These are phyloP conservation scores for Acer yangbiense DNA, from an alignment of 345 rosid species.

Conservation along the genomic window DNA sequence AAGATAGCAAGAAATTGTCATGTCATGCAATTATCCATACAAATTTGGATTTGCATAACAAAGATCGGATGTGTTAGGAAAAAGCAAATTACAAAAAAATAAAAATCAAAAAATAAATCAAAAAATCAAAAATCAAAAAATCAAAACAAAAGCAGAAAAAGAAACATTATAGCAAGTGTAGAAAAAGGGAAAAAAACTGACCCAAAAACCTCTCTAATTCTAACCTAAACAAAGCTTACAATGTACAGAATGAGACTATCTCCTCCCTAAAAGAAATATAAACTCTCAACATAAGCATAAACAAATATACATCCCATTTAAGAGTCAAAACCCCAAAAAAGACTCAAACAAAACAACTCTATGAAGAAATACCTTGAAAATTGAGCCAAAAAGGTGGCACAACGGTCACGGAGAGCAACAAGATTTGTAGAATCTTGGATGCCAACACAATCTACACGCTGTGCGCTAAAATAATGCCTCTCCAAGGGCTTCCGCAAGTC, in stretches of 20 bases:
- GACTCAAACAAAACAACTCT: background rate
- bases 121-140: too few relatives aligned
- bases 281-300: background rate
- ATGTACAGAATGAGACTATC: background rate
- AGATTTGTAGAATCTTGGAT: slow-evolving; percentile 58
- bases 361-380: slow-evolving; percentile 52
- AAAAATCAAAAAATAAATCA: too few relatives aligned
- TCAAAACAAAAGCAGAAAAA: background rate
- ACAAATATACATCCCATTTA: background rate
- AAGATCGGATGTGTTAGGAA: background rate
- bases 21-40: background rate
- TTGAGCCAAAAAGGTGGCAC: slow-evolving; percentile 63
- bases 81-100: background rate
- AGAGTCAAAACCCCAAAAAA: background rate
- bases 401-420: slow-evolving; percentile 52
- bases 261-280: background rate
- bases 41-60: background rate
- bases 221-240: background rate
- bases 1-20: background rate
- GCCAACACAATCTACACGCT: slow-evolving; percentile 73
- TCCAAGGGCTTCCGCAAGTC: slow-evolving; percentile 95
- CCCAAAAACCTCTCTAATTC: background rate
- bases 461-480: slow-evolving; percentile 61
- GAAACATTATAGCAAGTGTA: background rate
- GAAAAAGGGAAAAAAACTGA: background rate